Evolutionary conservation across 371 early-diverging fungal species (phyloP).

Genomic region (Circinella minor): DNA sequence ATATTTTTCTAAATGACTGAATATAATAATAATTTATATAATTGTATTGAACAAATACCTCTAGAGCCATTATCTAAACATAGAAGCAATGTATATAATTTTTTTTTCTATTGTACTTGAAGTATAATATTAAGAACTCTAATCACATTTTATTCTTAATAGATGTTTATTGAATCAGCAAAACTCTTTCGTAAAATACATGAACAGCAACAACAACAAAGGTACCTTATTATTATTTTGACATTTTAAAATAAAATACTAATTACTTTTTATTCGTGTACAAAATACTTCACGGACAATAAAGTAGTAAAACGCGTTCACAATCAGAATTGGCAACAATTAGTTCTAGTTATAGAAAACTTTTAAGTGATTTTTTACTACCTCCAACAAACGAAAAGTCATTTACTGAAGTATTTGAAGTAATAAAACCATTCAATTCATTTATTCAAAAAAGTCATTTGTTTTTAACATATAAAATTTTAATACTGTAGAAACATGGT

Average conservation of each 20-base stretch:
- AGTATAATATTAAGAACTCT: neutral
- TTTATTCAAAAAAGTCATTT: too few species aligned
- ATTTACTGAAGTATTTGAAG: neutral
- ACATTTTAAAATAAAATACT: too few species aligned
- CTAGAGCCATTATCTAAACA: neutral
- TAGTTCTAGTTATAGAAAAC: neutral
- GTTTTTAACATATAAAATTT: too few species aligned
- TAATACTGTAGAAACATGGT: neutral
- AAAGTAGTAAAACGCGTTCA: neutral
- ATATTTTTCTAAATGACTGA: too few species aligned
- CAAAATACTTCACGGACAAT: too few species aligned
- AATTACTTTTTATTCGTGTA: too few species aligned
- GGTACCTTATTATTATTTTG: too few species aligned
- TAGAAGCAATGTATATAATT: neutral
- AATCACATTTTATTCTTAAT: neutral
- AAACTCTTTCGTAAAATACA: neutral
- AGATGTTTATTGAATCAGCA: neutral
- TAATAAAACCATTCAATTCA: neutral
- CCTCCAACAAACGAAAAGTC: neutral
- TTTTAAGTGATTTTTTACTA: neutral
- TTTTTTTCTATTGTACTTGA: neutral
- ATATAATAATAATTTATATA: neutral
- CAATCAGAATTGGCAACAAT: neutral
- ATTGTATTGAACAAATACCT: neutral
- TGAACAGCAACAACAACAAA: neutral